Evolutionary conservation across 2,329 filamentous ascomycete genomes (phyloP), one percentile per base, ranked within the genome.

Genomic region (Claviceps quebecensis): DNA sequence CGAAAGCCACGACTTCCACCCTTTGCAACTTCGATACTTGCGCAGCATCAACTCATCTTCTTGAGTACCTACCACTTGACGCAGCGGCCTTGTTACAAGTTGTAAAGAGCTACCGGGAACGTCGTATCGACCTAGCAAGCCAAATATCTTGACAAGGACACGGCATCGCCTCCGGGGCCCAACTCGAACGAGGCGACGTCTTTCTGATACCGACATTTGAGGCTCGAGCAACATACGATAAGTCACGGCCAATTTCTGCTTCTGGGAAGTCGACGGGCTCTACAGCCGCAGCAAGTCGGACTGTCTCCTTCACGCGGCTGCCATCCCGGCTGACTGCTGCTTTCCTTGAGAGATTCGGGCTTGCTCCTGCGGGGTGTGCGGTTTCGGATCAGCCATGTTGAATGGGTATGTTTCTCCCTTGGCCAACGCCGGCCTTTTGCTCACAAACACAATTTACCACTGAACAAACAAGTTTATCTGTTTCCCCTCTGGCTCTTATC

Each of bases 351-450:
- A 45, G 6, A 34, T 34, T 40, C 53, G 53, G 55, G 56, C 48
- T 58, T 59, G 59, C 56, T 58, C 54, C 52, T 57, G 52, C 53
- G 45, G 51, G 53, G 50, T 52, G 52, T 56, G 52, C 47, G 43
- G 46, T 45, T 47, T 52, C 36, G 49, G 49, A 37, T 47, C 29
- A 44, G 49, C 49, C 52, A 53, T 53, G 52, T 47, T 66, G 68
- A 62, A 70, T 70, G 66, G 68, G 70, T 72, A 72, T 59, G 69
- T 60, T 56, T 60, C 57, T 55, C 59, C 54, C 50, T 37, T 47
- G 51, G 46, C 48, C 53, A 38, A 37, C 44, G 47, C 52, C 51
- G 48, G 40, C 40, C 48, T 37, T 46, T 44, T 39, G 14, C 17
- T 36, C 48, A 36, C 19, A 40, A 26, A 43, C 26, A 34, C 37